Evolutionary conservation across 192 early-diverging fungal species (phyloP).

Genomic region (Backusella parvicylindrica): DNA sequence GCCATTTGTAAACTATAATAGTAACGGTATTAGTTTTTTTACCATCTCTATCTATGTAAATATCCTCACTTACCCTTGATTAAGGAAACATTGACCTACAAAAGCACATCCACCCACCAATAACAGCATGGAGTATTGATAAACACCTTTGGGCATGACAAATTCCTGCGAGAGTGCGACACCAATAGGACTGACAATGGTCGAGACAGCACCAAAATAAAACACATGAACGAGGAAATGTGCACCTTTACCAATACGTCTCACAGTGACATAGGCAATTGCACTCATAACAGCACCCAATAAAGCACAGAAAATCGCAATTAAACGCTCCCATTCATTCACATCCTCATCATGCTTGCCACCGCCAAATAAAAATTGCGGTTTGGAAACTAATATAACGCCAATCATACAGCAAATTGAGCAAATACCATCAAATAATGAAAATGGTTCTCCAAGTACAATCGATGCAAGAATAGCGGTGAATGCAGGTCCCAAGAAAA

Average conservation of each 20-base stretch:
- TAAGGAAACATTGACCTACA: slow-evolving; percentile 69
- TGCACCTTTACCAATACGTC: slow-evolving; percentile 65
- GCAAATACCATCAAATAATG: slow-evolving; percentile 49
- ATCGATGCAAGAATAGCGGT: slow-evolving; percentile 64
- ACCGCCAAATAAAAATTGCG: slow-evolving; percentile 37
- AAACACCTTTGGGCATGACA: slow-evolving; percentile 32
- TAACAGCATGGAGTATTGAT: slow-evolving; percentile 48
- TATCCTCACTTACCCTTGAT: slow-evolving; percentile 48
- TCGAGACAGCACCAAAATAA: slow-evolving; percentile 69
- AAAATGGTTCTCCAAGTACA: slow-evolving; percentile 63
- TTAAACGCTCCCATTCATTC: slow-evolving; percentile 11
- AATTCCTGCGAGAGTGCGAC: slow-evolving; percentile 35
- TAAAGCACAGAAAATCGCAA: slow-evolving; percentile 48
- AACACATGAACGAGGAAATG: slow-evolving; percentile 78
- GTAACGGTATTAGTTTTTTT: too few relatives aligned
- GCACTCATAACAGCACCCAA: slow-evolving; percentile 58
- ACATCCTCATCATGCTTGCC: neutral
- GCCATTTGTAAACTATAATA: slow-evolving; percentile 71
- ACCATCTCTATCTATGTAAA: neutral
- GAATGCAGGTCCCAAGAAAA: slow-evolving; percentile 76
- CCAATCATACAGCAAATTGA: slow-evolving; percentile 56
- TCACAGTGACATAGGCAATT: slow-evolving; percentile 66
- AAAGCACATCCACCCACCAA: slow-evolving; percentile 61
- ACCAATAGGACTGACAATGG: slow-evolving; percentile 45
- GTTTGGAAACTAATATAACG: slow-evolving; percentile 61